phyloP scores from a whole-genome alignment of 108 stramenopile species.

The Chaetoceros muelleri region DNA sequence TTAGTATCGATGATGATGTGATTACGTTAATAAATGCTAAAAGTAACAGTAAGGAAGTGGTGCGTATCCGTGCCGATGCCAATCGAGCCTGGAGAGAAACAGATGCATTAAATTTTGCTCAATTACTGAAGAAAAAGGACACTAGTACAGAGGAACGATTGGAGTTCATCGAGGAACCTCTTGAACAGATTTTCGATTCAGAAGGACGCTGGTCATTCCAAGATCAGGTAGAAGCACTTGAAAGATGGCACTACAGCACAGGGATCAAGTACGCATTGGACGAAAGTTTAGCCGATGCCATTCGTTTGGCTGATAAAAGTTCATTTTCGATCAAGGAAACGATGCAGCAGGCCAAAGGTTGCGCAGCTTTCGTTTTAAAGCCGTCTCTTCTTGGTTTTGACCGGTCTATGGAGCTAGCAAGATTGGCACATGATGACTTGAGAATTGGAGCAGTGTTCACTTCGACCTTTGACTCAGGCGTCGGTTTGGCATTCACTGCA shows the following conservation, averaged over 20 bases:
- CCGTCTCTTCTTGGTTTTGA: constrained; percentile 76
- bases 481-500: constrained; percentile 55
- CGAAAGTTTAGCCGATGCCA: constrained; percentile 56
- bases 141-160: constrained; percentile 5
- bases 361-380: constrained; percentile 74
- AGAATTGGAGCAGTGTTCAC: constrained; percentile 59
- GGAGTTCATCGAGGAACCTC: constrained; percentile 78
- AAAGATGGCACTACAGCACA: constrained; percentile 27
- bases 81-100: constrained; percentile 58
- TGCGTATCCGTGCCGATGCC: constrained; percentile 52
- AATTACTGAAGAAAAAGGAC: constrained; percentile 15
- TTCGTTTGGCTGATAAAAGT: constrained; percentile 24
- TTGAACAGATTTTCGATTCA: constrained; percentile 19
- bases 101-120: constrained; percentile 29
- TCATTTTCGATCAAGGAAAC: constrained; percentile 17
- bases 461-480: constrained; percentile 70
- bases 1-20: constrained; percentile 23
- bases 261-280: constrained; percentile 62
- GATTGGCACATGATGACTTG: constrained; percentile 49
- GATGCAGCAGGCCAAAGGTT: constrained; percentile 35
- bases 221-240: constrained; percentile 39
- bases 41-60: neutral
- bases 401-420: constrained; percentile 49
- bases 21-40: constrained; percentile 13
- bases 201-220: constrained; percentile 31